Conservation (phyloP, 1,284 basidiomycete species). For the Heterobasidion occidentale region DNA sequence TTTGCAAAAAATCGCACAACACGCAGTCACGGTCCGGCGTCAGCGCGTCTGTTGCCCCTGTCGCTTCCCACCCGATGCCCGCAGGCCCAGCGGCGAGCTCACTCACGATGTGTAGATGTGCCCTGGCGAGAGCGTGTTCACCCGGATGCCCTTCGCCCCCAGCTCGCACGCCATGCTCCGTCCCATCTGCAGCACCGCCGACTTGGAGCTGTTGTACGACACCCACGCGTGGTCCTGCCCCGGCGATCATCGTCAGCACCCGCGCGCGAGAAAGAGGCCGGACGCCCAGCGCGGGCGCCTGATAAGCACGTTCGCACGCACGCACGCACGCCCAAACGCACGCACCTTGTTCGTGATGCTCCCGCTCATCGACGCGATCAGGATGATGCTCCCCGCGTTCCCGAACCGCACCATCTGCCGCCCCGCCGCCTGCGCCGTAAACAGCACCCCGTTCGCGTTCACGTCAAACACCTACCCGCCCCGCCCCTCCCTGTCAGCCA, state of each 20-base stretch:
- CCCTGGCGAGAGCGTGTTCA: conserved; percentile 72
- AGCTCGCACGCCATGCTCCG: conserved; percentile 83
- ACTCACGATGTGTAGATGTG: conserved; percentile 68
- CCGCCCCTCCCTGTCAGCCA: not conserved
- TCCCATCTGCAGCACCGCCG: conserved; percentile 76
- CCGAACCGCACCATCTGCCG: conserved; percentile 67
- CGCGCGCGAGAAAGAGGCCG: not conserved
- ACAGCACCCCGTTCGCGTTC: conserved; percentile 72
- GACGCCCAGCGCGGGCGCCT: too few species aligned
- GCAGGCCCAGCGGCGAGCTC: not conserved
- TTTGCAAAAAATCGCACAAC: not conserved
- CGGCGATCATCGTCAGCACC: not conserved
- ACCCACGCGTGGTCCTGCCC: conserved; percentile 65
- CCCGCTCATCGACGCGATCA: conserved; percentile 85
- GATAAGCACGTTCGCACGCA: not conserved
- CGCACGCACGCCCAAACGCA: conserved; percentile 10
- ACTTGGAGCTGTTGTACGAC: conserved; percentile 78
- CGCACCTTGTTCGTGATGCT: conserved; percentile 73
- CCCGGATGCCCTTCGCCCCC: conserved; percentile 60
- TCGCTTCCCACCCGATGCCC: not conserved
- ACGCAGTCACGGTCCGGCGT: not conserved
- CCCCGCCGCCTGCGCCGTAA: conserved; percentile 75
- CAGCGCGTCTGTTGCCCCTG: not conserved
- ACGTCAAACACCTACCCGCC: conserved; percentile 55
- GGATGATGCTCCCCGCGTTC: conserved; percentile 71